These are phyloP conservation scores for Aspergillus calidoustus DNA, from an alignment of 2,329 filamentous ascomycete species.

Conservation along the genomic window DNA sequence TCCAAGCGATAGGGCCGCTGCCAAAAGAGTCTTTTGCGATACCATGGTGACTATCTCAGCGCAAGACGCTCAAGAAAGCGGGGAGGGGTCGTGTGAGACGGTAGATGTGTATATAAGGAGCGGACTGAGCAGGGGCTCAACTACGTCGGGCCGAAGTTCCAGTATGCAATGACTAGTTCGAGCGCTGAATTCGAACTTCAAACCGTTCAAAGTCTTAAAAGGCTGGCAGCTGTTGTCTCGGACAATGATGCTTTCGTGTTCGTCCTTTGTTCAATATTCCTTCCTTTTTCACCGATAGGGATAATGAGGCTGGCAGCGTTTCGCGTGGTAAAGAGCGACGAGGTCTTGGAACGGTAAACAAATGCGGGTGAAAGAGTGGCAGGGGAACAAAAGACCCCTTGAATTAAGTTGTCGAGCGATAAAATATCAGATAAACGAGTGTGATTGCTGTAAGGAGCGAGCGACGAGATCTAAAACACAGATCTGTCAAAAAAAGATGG, in stretches of 20 bases:
- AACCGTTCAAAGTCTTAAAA: slow-evolving; percentile 21
- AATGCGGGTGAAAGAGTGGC: slow-evolving; percentile 33
- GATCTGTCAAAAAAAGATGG: slow-evolving; percentile 20
- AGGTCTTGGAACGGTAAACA: slow-evolving; percentile 20
- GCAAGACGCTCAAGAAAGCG: slow-evolving; percentile 17
- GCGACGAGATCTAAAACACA: slow-evolving; percentile 28
- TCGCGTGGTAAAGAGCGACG: slow-evolving; percentile 15
- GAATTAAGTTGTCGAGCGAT: slow-evolving; percentile 13
- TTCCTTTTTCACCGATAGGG: slow-evolving; percentile 13
- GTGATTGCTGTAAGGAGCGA: slow-evolving; percentile 33
- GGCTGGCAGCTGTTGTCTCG: slow-evolving; percentile 17
- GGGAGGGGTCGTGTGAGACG: slow-evolving; percentile 12
- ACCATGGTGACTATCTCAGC: slow-evolving; percentile 34
- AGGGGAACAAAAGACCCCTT: slow-evolving; percentile 26
- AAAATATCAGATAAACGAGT: slow-evolving; percentile 29
- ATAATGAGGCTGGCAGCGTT: slow-evolving; percentile 16
- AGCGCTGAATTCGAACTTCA: slow-evolving; percentile 15
- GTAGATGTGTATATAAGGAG: slow-evolving; percentile 25
- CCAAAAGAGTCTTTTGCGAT: slow-evolving; percentile 33
- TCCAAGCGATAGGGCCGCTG: slow-evolving; percentile 40
- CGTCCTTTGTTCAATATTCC: slow-evolving; percentile 4
- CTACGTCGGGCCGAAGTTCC: slow-evolving; percentile 12
- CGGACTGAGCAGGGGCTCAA: slow-evolving; percentile 32
- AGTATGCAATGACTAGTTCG: slow-evolving; percentile 15
- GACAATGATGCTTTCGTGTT: slow-evolving; percentile 5